Evolutionary conservation across 306 rosid species (phyloP).

Genomic region (Carpinus viminea): DNA sequence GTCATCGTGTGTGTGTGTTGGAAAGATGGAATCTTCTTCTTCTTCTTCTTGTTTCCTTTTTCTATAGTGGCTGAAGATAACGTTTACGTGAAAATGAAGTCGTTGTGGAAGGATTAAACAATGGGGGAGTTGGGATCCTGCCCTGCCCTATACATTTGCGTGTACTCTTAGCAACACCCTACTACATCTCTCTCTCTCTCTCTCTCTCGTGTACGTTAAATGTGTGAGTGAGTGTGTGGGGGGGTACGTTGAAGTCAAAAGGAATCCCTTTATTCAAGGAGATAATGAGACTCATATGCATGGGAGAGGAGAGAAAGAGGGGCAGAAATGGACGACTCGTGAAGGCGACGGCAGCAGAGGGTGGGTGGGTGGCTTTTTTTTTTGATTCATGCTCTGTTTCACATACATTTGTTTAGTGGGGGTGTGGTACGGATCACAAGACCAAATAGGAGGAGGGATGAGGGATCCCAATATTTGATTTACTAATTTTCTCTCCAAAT

Average conservation of each 20-base stretch:
- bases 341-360: constrained; percentile 85
- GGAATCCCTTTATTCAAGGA: constrained; percentile 58
- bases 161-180: constrained; percentile 31
- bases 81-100: constrained; percentile 47
- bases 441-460: background rate
- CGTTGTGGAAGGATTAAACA: constrained; percentile 27
- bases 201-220: background rate
- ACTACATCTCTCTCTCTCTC: constrained; percentile 7
- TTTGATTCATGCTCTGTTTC: constrained; percentile 48
- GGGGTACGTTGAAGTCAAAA: constrained; percentile 46
- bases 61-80: constrained; percentile 3
- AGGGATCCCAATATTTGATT: too few species aligned
- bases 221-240: background rate
- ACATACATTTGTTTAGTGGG: constrained; percentile 5
- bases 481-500: too few species aligned
- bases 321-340: constrained; percentile 71
- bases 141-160: constrained; percentile 55
- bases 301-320: constrained; percentile 18
- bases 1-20: constrained; percentile 25
- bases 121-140: constrained; percentile 15
- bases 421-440: constrained; percentile 23
- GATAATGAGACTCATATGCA: constrained; percentile 33
- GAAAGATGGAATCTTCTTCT: constrained; percentile 24
- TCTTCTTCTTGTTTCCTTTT: background rate
- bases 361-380: constrained; percentile 27